phyloP scores from a whole-genome alignment of 495 filamentous ascomycete genomes.

The Amphirosellinia nigrospora region DNA sequence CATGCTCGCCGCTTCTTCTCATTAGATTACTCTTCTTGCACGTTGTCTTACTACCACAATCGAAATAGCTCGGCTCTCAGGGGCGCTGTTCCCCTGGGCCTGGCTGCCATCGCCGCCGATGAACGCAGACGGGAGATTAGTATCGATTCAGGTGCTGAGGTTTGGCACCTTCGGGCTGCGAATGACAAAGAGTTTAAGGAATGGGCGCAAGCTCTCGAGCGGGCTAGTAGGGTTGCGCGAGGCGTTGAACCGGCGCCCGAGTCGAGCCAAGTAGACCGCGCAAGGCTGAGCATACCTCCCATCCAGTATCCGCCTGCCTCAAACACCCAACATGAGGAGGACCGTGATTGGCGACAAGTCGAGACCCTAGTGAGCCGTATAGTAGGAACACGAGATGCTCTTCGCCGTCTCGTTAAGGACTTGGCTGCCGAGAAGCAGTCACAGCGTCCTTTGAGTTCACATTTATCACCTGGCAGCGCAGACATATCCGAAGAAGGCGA shows the following conservation, averaged over 20 bases:
- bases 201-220: constrained; percentile 86
- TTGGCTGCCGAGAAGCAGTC: constrained; percentile 68
- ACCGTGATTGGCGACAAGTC: constrained; percentile 83
- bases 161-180: constrained; percentile 92
- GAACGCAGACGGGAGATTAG: constrained; percentile 88
- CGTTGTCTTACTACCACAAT: constrained; percentile 94
- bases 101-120: constrained; percentile 89
- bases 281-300: constrained; percentile 30
- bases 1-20: constrained; percentile 94
- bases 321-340: constrained; percentile 60
- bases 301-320: constrained; percentile 28
- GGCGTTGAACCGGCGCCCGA: constrained; percentile 50
- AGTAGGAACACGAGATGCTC: constrained; percentile 85
- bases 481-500: constrained; percentile 51
- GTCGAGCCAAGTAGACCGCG: constrained; percentile 27
- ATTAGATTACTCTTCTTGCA: constrained; percentile 87
- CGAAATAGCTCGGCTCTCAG: constrained; percentile 87
- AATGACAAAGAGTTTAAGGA: constrained; percentile 82
- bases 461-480: constrained; percentile 49
- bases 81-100: constrained; percentile 87
- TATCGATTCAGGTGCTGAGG: constrained; percentile 93
- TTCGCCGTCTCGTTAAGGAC: constrained; percentile 82
- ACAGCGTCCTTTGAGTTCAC: constrained; percentile 41
- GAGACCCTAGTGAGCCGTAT: constrained; percentile 82
- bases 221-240: constrained; percentile 65